phyloP scores from a whole-genome alignment of 2,329 filamentous ascomycete genomes.

The Neospermospora avenae region DNA sequence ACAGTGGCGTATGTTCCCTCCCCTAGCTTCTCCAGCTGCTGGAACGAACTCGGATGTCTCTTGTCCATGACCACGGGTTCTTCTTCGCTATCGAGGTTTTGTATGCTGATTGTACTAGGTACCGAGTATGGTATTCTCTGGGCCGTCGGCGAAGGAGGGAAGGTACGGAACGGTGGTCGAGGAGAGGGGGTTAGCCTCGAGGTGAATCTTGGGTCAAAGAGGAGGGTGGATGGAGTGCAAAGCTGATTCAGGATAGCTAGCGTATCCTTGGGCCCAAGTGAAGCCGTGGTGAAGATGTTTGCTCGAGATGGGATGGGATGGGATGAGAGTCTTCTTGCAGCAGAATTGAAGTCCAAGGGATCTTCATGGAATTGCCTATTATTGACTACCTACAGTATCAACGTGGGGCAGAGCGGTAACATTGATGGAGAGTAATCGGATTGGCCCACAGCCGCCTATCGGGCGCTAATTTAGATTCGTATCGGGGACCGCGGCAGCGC shows the following conservation, averaged over 20 bases:
- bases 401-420: not conserved
- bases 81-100: conserved; percentile 30
- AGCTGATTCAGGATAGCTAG: conserved; percentile 34
- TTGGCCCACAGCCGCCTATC: not conserved
- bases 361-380: conserved; percentile 1
- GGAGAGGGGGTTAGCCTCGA: conserved; percentile 33
- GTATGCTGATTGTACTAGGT: conserved; percentile 35
- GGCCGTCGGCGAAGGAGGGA: conserved; percentile 32
- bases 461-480: conserved; percentile 1
- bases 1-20: conserved; percentile 99
- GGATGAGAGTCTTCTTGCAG: conserved; percentile 16
- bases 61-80: conserved; percentile 68
- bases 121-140: conserved; percentile 25
- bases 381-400: not conserved
- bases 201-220: conserved; percentile 41
- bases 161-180: conserved; percentile 29
- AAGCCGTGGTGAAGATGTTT: conserved; percentile 32
- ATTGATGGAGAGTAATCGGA: not conserved
- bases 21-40: conserved; percentile 97
- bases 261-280: conserved; percentile 33
- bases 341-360: conserved; percentile 5
- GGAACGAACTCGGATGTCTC: conserved; percentile 85
- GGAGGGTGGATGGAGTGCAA: conserved; percentile 39
- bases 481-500: not conserved
- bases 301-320: conserved; percentile 12